phyloP scores from a whole-genome alignment of 805 yeast genomes.

The Blastobotrys peoriensis region DNA sequence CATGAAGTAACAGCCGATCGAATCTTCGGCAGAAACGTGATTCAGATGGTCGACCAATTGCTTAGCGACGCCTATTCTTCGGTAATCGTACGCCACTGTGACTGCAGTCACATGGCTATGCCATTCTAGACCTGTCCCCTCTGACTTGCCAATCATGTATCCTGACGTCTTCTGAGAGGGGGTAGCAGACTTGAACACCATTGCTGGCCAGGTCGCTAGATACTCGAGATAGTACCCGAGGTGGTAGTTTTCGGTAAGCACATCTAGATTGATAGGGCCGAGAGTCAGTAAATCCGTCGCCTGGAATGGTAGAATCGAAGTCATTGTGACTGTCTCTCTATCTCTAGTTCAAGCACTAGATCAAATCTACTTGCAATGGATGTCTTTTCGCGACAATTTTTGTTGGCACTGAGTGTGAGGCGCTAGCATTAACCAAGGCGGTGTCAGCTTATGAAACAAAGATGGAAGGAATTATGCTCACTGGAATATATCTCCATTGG shows the following conservation, averaged over 20 bases:
- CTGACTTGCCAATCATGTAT: constrained; percentile 88
- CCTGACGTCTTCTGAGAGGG: constrained; percentile 37
- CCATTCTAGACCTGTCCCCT: constrained; percentile 79
- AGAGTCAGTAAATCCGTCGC: constrained; percentile 74
- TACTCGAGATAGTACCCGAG: constrained; percentile 79
- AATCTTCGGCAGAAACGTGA: constrained; percentile 66
- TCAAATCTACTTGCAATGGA: too few species aligned
- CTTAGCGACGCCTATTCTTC: constrained; percentile 83
- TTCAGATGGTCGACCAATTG: constrained; percentile 69
- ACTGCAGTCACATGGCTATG: constrained; percentile 97
- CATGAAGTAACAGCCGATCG: constrained; percentile 74
- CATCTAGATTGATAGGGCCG: constrained; percentile 77
- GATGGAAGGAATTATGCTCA: too few species aligned
- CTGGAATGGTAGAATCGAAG: constrained; percentile 80
- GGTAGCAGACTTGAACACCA: constrained; percentile 67
- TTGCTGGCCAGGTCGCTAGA: constrained; percentile 77
- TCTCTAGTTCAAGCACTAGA: too few species aligned
- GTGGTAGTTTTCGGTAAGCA: constrained; percentile 87
- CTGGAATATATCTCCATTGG: too few species aligned
- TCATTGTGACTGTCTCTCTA: too few species aligned
- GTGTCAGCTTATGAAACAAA: too few species aligned
- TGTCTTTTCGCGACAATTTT: too few species aligned
- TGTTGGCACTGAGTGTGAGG: too few species aligned
- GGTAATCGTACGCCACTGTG: constrained; percentile 73
- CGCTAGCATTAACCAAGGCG: too few species aligned